A percentile compares a stretch with the other conserved stretches of the same genome.
These are phyloP conservation scores for Fusarium euwallaceae DNA, from an alignment of 2,329 filamentous ascomycete genomes.

Conservation along the genomic window DNA sequence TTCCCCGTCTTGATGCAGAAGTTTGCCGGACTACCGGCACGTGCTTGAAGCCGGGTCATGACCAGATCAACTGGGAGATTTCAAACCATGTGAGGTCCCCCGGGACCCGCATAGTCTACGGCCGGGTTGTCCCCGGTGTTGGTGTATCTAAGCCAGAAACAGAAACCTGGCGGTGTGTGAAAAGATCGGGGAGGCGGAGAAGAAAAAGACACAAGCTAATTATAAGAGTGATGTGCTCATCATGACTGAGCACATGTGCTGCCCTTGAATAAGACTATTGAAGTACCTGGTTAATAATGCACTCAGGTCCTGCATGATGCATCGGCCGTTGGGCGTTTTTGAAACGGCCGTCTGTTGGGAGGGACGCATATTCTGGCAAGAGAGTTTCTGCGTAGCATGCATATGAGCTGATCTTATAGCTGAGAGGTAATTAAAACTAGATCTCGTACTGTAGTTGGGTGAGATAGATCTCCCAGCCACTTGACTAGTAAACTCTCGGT, in stretches of 20 bases:
- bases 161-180: conserved; percentile 1
- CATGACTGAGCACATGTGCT: not conserved
- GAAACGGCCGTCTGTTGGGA: not conserved
- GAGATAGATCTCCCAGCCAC: not conserved
- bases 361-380: not conserved
- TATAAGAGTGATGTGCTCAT: conserved; percentile 1
- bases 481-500: not conserved
- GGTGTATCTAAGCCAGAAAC: not conserved
- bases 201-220: not conserved
- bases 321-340: not conserved
- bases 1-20: not conserved
- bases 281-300: not conserved
- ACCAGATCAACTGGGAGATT: not conserved
- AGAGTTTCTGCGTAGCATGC: not conserved
- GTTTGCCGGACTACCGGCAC: not conserved
- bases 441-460: not conserved
- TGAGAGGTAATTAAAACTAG: not conserved
- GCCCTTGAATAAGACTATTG: not conserved
- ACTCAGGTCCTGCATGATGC: conserved; percentile 1
- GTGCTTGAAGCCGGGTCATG: not conserved
- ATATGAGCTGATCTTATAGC: not conserved
- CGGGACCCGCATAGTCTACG: not conserved
- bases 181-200: not conserved
- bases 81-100: not conserved
- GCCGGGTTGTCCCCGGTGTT: not conserved